These are phyloP conservation scores for Podaxis carcinomalis DNA, from an alignment of 768 basidiomycete species.

Conservation along the genomic window DNA sequence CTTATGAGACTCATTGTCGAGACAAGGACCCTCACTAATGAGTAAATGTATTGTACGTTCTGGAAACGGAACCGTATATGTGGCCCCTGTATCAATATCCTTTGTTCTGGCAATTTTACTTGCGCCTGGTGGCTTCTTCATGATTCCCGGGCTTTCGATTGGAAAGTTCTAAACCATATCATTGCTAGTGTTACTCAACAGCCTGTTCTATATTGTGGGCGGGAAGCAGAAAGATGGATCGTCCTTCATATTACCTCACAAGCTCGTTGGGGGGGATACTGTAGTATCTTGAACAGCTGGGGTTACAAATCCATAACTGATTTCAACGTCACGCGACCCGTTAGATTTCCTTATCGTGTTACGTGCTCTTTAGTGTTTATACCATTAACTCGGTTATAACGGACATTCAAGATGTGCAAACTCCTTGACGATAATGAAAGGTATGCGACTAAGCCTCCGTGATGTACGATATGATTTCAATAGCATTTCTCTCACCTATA, in stretches of 20 bases:
- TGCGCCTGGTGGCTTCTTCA: constrained; percentile 3
- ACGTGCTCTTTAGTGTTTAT: not conserved
- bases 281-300: not conserved
- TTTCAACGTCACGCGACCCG: not conserved
- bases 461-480: not conserved
- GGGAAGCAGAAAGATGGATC: not conserved
- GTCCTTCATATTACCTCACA: not conserved
- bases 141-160: constrained; percentile 10
- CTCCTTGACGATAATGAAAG: not conserved
- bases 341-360: not conserved
- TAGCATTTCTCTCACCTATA: not conserved
- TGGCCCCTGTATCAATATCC: constrained; percentile 3
- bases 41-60: not conserved
- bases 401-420: not conserved
- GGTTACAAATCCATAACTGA: not conserved
- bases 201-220: constrained; percentile 3
- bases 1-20: constrained; percentile 8
- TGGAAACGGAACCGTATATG: not conserved
- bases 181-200: constrained; percentile 10
- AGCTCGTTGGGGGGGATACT: not conserved
- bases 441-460: not conserved
- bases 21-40: constrained; percentile 10
- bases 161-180: constrained; percentile 12
- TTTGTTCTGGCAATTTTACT: not conserved
- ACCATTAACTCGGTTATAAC: not conserved